Evolutionary conservation across 345 rosid genomes (phyloP).

Genomic region (Eucalyptus marginata): DNA sequence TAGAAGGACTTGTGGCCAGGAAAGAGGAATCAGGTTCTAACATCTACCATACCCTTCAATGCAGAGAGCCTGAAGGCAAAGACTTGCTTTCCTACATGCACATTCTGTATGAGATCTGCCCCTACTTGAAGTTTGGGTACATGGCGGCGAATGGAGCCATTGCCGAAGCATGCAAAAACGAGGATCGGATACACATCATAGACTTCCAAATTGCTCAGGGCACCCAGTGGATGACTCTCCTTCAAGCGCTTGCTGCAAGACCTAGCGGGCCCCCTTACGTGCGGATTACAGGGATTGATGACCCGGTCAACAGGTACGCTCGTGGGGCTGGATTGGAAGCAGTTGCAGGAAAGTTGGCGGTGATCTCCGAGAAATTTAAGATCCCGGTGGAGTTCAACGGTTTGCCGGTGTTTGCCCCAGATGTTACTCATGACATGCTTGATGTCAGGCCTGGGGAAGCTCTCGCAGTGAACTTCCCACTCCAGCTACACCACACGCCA

Average conservation of each 20-base stretch:
- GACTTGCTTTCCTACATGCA: slow-evolving; percentile 70
- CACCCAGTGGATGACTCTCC: slow-evolving; percentile 60
- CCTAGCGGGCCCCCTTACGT: slow-evolving; percentile 60
- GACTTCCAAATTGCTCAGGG: slow-evolving; percentile 72
- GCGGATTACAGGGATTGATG: slow-evolving; percentile 69
- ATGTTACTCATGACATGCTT: slow-evolving; percentile 39
- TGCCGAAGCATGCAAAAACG: slow-evolving; percentile 61
- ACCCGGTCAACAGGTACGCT: slow-evolving; percentile 37
- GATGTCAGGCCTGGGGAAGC: slow-evolving; percentile 56
- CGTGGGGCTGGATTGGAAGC: slow-evolving; percentile 52
- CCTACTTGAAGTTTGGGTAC: slow-evolving; percentile 68
- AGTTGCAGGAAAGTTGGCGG: slow-evolving; percentile 33
- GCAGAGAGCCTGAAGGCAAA: slow-evolving; percentile 59
- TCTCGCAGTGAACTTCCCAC: slow-evolving; percentile 51
- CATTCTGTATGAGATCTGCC: slow-evolving; percentile 59
- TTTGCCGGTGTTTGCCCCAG: slow-evolving; percentile 45
- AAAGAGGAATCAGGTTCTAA: slow-evolving; percentile 46
- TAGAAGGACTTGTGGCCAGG: slow-evolving; percentile 63
- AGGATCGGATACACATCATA: slow-evolving; percentile 50
- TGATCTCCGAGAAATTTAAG: slow-evolving; percentile 34
- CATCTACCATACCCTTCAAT: slow-evolving; percentile 41
- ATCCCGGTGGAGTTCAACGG: slow-evolving; percentile 54
- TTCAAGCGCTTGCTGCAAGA: slow-evolving; percentile 63
- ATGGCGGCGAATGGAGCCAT: slow-evolving; percentile 80
- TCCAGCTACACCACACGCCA: slow-evolving; percentile 71